Conservation (phyloP, 2,329 filamentous ascomycete species). For the Hawksworthiomyces lignivorus region DNA sequence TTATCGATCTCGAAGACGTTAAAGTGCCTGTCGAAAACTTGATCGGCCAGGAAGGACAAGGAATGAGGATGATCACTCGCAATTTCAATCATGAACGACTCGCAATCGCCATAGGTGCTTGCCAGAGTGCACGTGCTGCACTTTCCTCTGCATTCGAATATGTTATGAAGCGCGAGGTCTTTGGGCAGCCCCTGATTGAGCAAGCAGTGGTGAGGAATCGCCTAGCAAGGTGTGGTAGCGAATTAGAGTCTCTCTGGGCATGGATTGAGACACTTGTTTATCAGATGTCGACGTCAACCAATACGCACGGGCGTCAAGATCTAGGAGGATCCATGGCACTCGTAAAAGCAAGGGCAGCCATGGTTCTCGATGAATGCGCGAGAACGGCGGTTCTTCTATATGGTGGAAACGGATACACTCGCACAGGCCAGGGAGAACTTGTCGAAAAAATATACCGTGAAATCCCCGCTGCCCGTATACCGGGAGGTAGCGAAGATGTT, state of each 20-base stretch:
- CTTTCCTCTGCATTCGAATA: slow-evolving; percentile 93
- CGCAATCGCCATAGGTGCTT: slow-evolving; percentile 98
- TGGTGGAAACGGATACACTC: slow-evolving; percentile 82
- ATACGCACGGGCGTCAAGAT: slow-evolving; percentile 91
- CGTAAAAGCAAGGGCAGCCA: slow-evolving; percentile 87
- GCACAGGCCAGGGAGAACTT: slow-evolving; percentile 92
- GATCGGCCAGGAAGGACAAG: slow-evolving; percentile 94
- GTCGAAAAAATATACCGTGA: slow-evolving; percentile 92
- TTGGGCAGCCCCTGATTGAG: slow-evolving; percentile 92
- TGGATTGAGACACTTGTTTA: slow-evolving; percentile 95
- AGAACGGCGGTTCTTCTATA: slow-evolving; percentile 96
- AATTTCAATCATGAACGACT: slow-evolving; percentile 99
- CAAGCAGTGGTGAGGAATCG: slow-evolving; percentile 97
- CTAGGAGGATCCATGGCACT: slow-evolving; percentile 90
- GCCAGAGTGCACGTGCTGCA: slow-evolving; percentile 90
- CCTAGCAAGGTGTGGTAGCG: slow-evolving; percentile 94
- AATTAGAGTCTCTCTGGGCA: slow-evolving; percentile 93
- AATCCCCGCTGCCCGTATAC: slow-evolving; percentile 92
- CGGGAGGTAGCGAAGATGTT: slow-evolving; percentile 93
- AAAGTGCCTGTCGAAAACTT: slow-evolving; percentile 99
- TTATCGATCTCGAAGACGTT: slow-evolving; percentile 97
- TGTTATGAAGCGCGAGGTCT: slow-evolving; percentile 92
- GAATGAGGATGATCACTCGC: slow-evolving; percentile 97
- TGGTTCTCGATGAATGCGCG: slow-evolving; percentile 96
- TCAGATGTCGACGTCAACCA: slow-evolving; percentile 87